Evolutionary conservation across 176 grass and related monocot species (phyloP).

Genomic region (Hordeum marinum): DNA sequence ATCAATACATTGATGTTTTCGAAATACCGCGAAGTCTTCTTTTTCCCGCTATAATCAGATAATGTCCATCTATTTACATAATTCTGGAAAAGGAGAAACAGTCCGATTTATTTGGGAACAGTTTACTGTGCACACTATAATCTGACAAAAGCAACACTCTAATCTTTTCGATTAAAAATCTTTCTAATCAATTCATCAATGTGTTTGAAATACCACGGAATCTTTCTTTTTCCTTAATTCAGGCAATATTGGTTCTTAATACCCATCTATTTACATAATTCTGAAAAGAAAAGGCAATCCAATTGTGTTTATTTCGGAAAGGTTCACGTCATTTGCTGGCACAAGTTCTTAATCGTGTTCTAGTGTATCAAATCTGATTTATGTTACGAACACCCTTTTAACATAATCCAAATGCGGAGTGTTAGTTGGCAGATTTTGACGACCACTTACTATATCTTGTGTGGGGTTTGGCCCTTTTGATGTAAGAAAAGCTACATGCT

Average conservation of each 20-base stretch:
- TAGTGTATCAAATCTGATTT: neutral
- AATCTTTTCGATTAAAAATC: neutral
- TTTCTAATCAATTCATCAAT: neutral
- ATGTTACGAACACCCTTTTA: neutral
- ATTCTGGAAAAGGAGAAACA: neutral
- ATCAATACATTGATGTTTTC: neutral
- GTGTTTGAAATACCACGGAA: neutral
- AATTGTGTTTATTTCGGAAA: neutral
- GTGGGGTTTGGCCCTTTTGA: neutral
- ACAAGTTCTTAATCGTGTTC: neutral
- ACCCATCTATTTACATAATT: neutral
- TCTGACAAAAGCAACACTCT: neutral
- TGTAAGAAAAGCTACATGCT: neutral
- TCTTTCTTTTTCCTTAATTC: neutral
- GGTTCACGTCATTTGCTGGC: neutral
- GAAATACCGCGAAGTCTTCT: neutral
- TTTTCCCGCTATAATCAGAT: neutral
- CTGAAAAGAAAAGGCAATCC: neutral
- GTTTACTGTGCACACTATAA: neutral
- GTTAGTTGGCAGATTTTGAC: neutral
- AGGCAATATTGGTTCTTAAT: neutral
- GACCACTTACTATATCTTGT: neutral
- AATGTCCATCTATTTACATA: no score
- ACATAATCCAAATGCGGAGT: neutral
- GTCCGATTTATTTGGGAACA: neutral